Evolutionary conservation across 768 basidiomycete species (phyloP), one percentile per base, ranked within the genome.

Genomic region (Trametes gibbosa): DNA sequence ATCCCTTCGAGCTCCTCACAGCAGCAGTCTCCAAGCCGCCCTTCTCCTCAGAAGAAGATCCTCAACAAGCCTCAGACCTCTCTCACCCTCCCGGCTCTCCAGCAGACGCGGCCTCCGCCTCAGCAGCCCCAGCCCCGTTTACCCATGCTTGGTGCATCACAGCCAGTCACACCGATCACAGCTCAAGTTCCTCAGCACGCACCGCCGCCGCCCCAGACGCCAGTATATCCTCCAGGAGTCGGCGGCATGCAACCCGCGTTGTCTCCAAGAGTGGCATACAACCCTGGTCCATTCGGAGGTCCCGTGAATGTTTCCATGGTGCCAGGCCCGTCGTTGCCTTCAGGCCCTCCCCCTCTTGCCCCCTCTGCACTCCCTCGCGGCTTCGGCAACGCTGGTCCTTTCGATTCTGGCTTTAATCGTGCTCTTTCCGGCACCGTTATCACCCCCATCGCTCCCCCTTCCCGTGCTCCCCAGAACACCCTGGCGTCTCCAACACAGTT

Each of bases 11-110:
- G 82, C 21, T 72, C 77, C 45, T 79, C 75, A 60, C 80, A 77
- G 35, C 76, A 40, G 19, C 50, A 78, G 29, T 77, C 77, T 9
- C 77, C 77, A 37, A 76, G 74, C 39, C 81, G 79, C 61, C 76
- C 79, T 21, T 70, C 73, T 16, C 68, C 79, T 46, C 72, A 76
- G 42, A 90, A 89, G 81, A 90, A 88, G 77, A 81, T 79, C 56
- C 74, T 79, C 66, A 81, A 74, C 68, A 88, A 86, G 71, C 69
- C 74, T 16, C 53, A 69, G 16, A 51, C 70, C 19, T 23, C 55
- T 13, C 52, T 65, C 17, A 56, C 65, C 13, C 59, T 64, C 14
- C 59, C 70, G 50, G 34, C 63, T n/a, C 58, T 50, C 17, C 70
- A 77, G 59, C 45, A 69, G 62, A 53, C 69, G 65, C 67, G 75